Percentiles rank a stretch among this genome's conserved stretches.
These are phyloP conservation scores for Hypoxylon subgilvum DNA, from an alignment of 495 filamentous ascomycete genomes.

Conservation along the genomic window DNA sequence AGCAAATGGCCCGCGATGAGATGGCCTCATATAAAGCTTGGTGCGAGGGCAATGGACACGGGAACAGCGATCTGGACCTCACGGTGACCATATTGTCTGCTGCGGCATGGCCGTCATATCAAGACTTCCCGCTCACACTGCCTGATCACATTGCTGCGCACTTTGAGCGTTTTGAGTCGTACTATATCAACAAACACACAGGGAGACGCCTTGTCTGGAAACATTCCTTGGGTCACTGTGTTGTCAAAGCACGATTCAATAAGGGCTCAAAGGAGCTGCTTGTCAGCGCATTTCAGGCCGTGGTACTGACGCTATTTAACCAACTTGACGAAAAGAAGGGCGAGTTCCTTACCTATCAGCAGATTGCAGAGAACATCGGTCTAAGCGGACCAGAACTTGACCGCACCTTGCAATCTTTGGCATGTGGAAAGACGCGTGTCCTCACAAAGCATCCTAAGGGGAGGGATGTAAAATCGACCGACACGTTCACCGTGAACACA, in stretches of 20 bases:
- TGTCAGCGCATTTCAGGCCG: slow-evolving; percentile 87
- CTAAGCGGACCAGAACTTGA: slow-evolving; percentile 74
- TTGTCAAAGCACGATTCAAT: slow-evolving; percentile 77
- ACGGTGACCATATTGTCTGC: slow-evolving; percentile 85
- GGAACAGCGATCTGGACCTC: slow-evolving; percentile 70
- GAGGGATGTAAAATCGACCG: slow-evolving; percentile 73
- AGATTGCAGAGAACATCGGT: slow-evolving; percentile 72
- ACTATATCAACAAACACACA: slow-evolving; percentile 86
- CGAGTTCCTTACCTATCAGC: slow-evolving; percentile 65
- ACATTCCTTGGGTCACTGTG: slow-evolving; percentile 85
- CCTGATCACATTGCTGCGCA: slow-evolving; percentile 72
- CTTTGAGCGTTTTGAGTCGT: slow-evolving; percentile 73
- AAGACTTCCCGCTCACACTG: slow-evolving; percentile 76
- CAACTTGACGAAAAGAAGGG: slow-evolving; percentile 58
- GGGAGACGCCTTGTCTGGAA: slow-evolving; percentile 90
- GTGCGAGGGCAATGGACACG: slow-evolving; percentile 51
- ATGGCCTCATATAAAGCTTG: slow-evolving; percentile 73
- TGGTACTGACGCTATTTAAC: slow-evolving; percentile 93
- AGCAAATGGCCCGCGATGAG: slow-evolving; percentile 86
- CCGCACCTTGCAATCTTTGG: slow-evolving; percentile 91
- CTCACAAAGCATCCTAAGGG: slow-evolving; percentile 85
- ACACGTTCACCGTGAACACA: slow-evolving; percentile 81
- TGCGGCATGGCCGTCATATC: slow-evolving; percentile 90
- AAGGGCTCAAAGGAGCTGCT: slow-evolving; percentile 83
- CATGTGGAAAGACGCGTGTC: slow-evolving; percentile 87